Percentiles rank a stretch among this genome's conserved stretches.
phyloP scores from a whole-genome alignment of 305 asterid species.

The Caryopteris hybrid region DNA sequence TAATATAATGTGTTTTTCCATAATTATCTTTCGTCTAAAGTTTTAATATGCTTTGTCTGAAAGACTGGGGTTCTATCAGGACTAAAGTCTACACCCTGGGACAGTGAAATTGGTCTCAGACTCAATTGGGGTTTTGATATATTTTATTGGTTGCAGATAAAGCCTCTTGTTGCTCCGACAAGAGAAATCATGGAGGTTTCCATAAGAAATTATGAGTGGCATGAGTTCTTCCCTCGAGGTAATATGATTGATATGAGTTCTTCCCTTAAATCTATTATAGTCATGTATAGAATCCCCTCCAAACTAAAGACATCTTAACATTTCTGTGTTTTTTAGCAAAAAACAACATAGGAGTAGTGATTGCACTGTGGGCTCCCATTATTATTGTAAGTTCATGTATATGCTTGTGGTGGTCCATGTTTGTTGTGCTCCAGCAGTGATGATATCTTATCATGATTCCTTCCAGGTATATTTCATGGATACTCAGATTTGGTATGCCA shows the following conservation, averaged over 20 bases:
- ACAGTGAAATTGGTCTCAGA: conserved; percentile 7
- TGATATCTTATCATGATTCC: conserved; percentile 23
- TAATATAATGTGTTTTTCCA: no score
- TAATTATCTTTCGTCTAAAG: not conserved
- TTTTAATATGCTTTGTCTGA: not conserved
- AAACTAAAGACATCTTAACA: conserved; percentile 3
- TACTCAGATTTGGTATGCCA: conserved; percentile 97
- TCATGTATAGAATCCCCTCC: not conserved
- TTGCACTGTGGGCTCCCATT: conserved; percentile 92
- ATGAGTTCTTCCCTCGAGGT: conserved; percentile 99
- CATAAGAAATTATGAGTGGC: conserved; percentile 66
- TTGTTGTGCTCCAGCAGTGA: conserved; percentile 1
- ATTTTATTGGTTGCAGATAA: conserved; percentile 60
- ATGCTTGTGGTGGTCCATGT: conserved; percentile 6
- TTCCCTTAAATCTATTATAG: not conserved
- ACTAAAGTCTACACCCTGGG: not conserved
- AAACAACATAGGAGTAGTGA: conserved; percentile 84
- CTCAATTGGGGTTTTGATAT: not conserved
- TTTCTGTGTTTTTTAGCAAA: conserved; percentile 56
- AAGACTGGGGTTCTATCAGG: not conserved
- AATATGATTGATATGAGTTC: conserved; percentile 13
- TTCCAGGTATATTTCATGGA: conserved; percentile 97
- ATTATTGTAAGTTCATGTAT: conserved; percentile 58
- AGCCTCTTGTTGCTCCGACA: conserved; percentile 86
- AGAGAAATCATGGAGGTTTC: conserved; percentile 69